phyloP scores from a whole-genome alignment of 345 rosid species.

The Sonneratia caseolaris region DNA sequence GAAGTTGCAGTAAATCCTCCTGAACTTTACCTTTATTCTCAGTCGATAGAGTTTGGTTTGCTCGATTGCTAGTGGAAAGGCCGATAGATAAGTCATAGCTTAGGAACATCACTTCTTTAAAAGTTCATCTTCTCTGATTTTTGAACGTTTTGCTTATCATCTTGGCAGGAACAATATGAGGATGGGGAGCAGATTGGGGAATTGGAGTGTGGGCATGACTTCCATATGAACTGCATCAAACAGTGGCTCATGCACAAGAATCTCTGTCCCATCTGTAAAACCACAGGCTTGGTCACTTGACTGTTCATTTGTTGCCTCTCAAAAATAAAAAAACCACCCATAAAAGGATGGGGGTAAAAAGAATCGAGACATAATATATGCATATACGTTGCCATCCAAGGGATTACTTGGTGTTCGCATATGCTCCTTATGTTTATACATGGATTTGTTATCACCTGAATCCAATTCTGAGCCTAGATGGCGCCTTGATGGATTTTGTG shows the following conservation, averaged over 20 bases:
- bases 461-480: background rate
- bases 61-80: background rate
- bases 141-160: background rate
- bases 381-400: background rate
- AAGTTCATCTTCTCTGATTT: background rate
- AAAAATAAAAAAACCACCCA: background rate
- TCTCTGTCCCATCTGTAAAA: constrained; percentile 4
- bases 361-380: background rate
- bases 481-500: background rate
- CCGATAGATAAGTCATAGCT: background rate
- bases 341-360: background rate
- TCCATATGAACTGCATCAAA: constrained; percentile 7
- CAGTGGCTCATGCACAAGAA: constrained; percentile 9
- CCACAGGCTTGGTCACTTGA: constrained; percentile 1
- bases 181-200: constrained; percentile 2
- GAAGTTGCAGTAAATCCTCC: background rate
- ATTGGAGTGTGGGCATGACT: constrained; percentile 5
- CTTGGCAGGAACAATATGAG: constrained; percentile 3
- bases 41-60: background rate
- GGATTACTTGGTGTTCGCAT: background rate
- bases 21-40: background rate
- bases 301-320: background rate
- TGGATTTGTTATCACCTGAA: background rate
- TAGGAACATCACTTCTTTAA: background rate
- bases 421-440: background rate